Percentiles rank a stretch among this genome's conserved stretches.
phyloP scores from a whole-genome alignment of 768 basidiomycete genomes.

The Cyclocybe cylindracea region DNA sequence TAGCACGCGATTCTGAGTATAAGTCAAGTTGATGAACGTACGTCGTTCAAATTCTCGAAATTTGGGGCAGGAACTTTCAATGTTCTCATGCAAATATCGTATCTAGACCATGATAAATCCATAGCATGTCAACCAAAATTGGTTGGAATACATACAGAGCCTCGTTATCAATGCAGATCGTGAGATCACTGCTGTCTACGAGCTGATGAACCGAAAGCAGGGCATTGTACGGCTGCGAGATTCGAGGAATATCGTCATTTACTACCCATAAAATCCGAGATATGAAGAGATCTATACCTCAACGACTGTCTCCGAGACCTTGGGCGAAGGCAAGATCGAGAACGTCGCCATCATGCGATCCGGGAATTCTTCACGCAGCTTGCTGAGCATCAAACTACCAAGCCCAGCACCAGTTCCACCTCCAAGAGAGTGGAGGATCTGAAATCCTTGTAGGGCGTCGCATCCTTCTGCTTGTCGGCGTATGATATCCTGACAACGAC shows the following conservation, averaged over 20 bases:
- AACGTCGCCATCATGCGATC: conserved; percentile 59
- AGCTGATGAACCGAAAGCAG: conserved; percentile 86
- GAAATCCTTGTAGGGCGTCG: conserved; percentile 90
- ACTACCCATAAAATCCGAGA: conserved; percentile 36
- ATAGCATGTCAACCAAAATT: neutral
- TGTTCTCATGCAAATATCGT: conserved; percentile 67
- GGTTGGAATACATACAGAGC: conserved; percentile 56
- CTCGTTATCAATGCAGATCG: conserved; percentile 86
- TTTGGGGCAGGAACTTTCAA: conserved; percentile 64
- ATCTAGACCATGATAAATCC: conserved; percentile 39
- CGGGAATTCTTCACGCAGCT: conserved; percentile 73
- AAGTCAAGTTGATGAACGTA: conserved; percentile 22
- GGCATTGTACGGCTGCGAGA: conserved; percentile 79
- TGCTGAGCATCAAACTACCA: conserved; percentile 78
- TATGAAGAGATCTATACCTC: conserved; percentile 57
- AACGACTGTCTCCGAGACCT: conserved; percentile 57
- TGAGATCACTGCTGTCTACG: conserved; percentile 84
- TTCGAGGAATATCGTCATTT: conserved; percentile 40
- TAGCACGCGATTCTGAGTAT: neutral
- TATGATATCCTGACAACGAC: conserved; percentile 57
- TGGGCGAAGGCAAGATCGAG: conserved; percentile 55
- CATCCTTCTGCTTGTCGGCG: conserved; percentile 80
- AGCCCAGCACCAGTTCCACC: conserved; percentile 90
- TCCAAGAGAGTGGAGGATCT: conserved; percentile 86
- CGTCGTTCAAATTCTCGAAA: conserved; percentile 71